These are phyloP conservation scores for Chrysoporthe puriensis DNA, from an alignment of 2,329 filamentous ascomycete genomes.

Conservation along the genomic window DNA sequence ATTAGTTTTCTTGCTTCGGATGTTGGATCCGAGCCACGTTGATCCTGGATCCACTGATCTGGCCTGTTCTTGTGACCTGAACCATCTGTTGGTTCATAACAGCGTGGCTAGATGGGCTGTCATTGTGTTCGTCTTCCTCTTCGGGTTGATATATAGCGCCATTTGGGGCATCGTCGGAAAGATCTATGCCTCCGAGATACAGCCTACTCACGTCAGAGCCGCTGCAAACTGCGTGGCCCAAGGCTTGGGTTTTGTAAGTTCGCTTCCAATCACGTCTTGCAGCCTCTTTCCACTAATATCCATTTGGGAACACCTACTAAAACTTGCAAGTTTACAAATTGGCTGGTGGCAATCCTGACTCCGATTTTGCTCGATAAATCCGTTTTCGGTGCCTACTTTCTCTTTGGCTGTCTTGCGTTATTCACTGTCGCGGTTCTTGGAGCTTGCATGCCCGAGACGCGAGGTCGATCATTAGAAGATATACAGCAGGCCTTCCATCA, in stretches of 20 bases:
- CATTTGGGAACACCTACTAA: not conserved
- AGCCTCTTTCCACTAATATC: not conserved
- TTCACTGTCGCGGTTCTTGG: constrained; percentile 44
- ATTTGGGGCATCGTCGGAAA: constrained; percentile 60
- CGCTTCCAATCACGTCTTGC: not conserved
- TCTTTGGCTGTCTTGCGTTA: constrained; percentile 47
- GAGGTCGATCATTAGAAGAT: constrained; percentile 50
- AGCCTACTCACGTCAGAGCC: constrained; percentile 57
- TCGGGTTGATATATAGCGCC: constrained; percentile 48
- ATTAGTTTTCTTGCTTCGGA: too few species aligned
- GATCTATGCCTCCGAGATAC: constrained; percentile 63
- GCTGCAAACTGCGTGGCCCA: constrained; percentile 56
- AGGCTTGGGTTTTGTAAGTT: constrained; percentile 36
- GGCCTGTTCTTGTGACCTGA: too few species aligned
- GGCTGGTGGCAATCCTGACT: constrained; percentile 48
- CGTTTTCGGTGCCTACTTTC: constrained; percentile 49
- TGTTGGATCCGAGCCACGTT: too few species aligned
- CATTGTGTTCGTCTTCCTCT: constrained; percentile 53
- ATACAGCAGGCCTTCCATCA: constrained; percentile 52
- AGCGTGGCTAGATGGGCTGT: constrained; percentile 54
- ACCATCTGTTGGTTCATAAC: too few species aligned
- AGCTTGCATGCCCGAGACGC: constrained; percentile 54
- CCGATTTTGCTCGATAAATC: constrained; percentile 47
- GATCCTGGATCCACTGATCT: too few species aligned
- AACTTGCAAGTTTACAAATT: constrained; percentile 41